These are phyloP conservation scores for Priceomyces melissophilus DNA, from an alignment of 805 yeast species.

Conservation along the genomic window DNA sequence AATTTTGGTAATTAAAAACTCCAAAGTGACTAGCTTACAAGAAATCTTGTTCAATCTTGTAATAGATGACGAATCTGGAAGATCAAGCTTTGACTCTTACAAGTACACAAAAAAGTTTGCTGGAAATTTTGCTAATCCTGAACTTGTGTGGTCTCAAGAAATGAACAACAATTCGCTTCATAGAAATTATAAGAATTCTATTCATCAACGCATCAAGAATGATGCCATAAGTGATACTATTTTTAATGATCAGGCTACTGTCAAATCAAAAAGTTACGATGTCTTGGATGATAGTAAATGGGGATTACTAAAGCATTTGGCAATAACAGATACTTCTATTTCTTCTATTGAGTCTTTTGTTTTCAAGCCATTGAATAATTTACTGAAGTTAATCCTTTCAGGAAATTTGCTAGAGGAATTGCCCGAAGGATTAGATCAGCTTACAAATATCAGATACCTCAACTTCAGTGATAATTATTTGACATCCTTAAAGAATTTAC, in stretches of 20 bases:
- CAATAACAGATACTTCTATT: slow-evolving; percentile 39
- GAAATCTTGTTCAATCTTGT: slow-evolving; percentile 53
- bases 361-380: slow-evolving; percentile 36
- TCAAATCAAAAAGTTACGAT: slow-evolving; percentile 14
- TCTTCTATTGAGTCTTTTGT: slow-evolving; percentile 30
- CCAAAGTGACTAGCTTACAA: slow-evolving; percentile 48
- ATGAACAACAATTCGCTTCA: slow-evolving; percentile 8
- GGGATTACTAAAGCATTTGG: slow-evolving; percentile 39
- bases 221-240: slow-evolving; percentile 19
- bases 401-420: slow-evolving; percentile 46
- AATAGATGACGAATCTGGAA: slow-evolving; percentile 48
- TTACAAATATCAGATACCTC: slow-evolving; percentile 45
- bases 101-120: slow-evolving; percentile 9
- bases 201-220: slow-evolving; percentile 11
- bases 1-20: slow-evolving; percentile 51
- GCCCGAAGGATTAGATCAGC: slow-evolving; percentile 52
- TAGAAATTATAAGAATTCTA: slow-evolving; percentile 21
- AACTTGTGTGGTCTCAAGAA: slow-evolving; percentile 10
- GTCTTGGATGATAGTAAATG: slow-evolving; percentile 35
- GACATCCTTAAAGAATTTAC: slow-evolving; percentile 30
- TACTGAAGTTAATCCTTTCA: slow-evolving; percentile 53
- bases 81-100: slow-evolving; percentile 27
- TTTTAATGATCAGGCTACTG: neutral
- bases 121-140: slow-evolving; percentile 8
- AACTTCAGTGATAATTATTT: slow-evolving; percentile 43